A percentile compares a stretch with the other conserved stretches of the same genome.
Conservation (phyloP, 306 rosid species). For the Dalbergia cultrata region DNA sequence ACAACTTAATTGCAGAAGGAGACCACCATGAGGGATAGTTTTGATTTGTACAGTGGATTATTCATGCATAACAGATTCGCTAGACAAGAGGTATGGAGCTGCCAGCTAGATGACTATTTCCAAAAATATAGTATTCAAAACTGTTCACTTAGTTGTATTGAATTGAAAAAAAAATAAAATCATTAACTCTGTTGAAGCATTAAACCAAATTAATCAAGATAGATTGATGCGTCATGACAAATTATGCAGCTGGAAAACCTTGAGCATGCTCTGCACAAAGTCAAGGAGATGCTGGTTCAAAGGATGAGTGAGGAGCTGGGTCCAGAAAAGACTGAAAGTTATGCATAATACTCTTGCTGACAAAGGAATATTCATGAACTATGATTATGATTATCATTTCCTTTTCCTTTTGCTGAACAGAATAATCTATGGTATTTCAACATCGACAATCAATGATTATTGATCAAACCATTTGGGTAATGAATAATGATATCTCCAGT, state of each 20-base stretch:
- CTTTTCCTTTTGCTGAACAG: not conserved
- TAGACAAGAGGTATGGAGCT: slow-evolving; percentile 61
- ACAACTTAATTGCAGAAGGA: slow-evolving; percentile 58
- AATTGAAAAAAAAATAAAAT: not conserved
- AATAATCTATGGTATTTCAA: slow-evolving; percentile 2
- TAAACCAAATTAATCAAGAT: not conserved
- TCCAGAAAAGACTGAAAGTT: slow-evolving; percentile 35
- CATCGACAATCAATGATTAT: not conserved
- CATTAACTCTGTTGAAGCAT: slow-evolving; percentile 19
- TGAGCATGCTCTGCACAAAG: slow-evolving; percentile 47
- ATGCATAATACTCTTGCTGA: slow-evolving; percentile 30
- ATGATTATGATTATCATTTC: not conserved
- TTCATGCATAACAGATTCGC: slow-evolving; percentile 58
- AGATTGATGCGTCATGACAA: slow-evolving; percentile 32
- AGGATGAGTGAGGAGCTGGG: slow-evolving; percentile 43
- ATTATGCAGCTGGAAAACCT: slow-evolving; percentile 54
- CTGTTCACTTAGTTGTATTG: not conserved
- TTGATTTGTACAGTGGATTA: slow-evolving; percentile 62
- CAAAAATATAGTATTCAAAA: not conserved
- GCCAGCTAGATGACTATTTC: not conserved
- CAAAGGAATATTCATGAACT: slow-evolving; percentile 6
- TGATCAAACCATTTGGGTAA: not conserved
- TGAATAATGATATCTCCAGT: not conserved
- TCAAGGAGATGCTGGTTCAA: slow-evolving; percentile 53
- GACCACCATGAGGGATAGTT: slow-evolving; percentile 48